Base-by-base conservation (phyloP, 2,329 filamentous ascomycete genomes). In the Aureobasidium sp. region DNA sequence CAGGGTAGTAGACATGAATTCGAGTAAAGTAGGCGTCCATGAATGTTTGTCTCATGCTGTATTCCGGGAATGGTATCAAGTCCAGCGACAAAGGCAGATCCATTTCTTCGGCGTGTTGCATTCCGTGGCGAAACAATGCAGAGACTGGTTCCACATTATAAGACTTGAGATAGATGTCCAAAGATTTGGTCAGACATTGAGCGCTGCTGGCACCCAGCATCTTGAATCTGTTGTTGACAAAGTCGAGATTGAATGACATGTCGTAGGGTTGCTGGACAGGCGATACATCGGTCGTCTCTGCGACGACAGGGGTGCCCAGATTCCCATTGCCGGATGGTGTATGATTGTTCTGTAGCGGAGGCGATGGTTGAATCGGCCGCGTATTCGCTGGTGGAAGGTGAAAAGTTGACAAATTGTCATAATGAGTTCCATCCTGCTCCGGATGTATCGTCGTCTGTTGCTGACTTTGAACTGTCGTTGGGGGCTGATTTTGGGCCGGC, bases 181-280 rank as follows among this genome's bases (percentile, higher is more conserved):
- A 20, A 6, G 59, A 61, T 7, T 61, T 61, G 26, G 46, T 61
- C 36, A 61, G n/a, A 15, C 59, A 61, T 36, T 61, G 59, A 27
- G 36, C 44, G 26, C 59, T 61, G 27, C 59, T 61, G 9, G 29
- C 59, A 2, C 59, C 59, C 12, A 61, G 29, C 59, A 61, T 61
- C 12, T 61, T 61, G 47, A 61, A 61, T 32, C 59, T 48, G 39
- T 61, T 61, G 20, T 52, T 61, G 15, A 61, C 59, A 43, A 52
- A 51, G n/a, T 61, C 59, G 3, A 61, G 36, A 6, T 61, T 61
- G 47, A 61, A 61, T 10, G 59, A 52, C 59, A 61, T 61, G 20
- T 61, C 59, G 26, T 61, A 20, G 2, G 59, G 59, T 34, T 61
- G 59, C 13, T 61, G 59, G 0, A 61, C 26, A 2, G 59, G 59